phyloP scores from a whole-genome alignment of 2,329 filamentous ascomycete species.

The Ophiostoma angusticollis region DNA sequence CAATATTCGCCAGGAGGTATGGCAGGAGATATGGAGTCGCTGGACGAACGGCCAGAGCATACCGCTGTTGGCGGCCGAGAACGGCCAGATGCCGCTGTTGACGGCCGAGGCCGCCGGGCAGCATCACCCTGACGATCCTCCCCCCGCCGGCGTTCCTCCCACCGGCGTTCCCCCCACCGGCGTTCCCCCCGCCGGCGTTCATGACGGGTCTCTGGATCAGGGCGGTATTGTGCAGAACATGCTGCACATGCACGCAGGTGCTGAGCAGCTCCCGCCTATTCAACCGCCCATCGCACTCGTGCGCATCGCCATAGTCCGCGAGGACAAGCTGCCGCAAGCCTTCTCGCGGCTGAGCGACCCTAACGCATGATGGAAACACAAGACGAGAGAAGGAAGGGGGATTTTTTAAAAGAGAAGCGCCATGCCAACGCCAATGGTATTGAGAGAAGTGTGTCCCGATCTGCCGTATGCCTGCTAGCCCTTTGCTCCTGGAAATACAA shows the following conservation, averaged over 20 bases:
- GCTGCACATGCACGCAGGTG: too few species aligned
- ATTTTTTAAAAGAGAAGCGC: slow-evolving; percentile 1
- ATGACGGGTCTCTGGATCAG: too few species aligned
- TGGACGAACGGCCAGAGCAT: slow-evolving; percentile 9
- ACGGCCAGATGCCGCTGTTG: neutral
- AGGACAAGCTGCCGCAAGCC: slow-evolving; percentile 1
- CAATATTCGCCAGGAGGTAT: slow-evolving; percentile 8
- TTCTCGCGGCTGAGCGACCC: neutral
- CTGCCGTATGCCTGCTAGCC: too few species aligned
- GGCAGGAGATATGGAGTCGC: slow-evolving; percentile 2
- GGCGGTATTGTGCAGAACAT: too few species aligned
- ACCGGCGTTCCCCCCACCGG: too few species aligned
- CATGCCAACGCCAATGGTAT: slow-evolving; percentile 10
- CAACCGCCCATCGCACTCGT: too few species aligned
- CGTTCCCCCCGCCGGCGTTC: too few species aligned
- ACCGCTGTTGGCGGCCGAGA: neutral
- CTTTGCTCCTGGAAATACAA: too few species aligned
- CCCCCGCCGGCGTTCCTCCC: too few species aligned
- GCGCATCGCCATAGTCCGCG: slow-evolving; percentile 5
- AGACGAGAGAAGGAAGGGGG: neutral
- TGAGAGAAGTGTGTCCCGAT: slow-evolving; percentile 11
- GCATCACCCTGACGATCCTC: too few species aligned
- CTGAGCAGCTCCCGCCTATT: too few species aligned
- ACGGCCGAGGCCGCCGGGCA: neutral
- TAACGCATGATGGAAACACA: neutral